Evolutionary conservation across 768 basidiomycete species (phyloP).

Genomic region (Boletus rubescentipes): DNA sequence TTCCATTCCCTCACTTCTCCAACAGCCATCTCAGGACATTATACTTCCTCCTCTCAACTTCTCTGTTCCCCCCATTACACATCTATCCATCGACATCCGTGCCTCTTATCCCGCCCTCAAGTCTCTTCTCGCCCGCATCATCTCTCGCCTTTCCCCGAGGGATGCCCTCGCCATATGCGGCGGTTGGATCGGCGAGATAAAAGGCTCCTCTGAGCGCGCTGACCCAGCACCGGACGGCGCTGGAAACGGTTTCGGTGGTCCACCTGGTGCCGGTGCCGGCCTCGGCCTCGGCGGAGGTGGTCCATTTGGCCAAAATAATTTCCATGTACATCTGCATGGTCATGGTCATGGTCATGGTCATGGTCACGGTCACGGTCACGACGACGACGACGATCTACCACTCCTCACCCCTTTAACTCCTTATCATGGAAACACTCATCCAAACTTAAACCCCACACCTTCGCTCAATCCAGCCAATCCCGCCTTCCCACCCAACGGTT

Average conservation of each 20-base stretch:
- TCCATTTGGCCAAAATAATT: slow-evolving; percentile 7
- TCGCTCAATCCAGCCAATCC: slow-evolving; percentile 6
- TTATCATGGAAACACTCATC: slow-evolving; percentile 2
- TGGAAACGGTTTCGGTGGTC: background rate
- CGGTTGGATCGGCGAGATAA: slow-evolving; percentile 37
- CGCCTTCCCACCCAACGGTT: background rate
- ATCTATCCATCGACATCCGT: slow-evolving; percentile 55
- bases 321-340: slow-evolving; percentile 4
- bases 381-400: slow-evolving; percentile 11
- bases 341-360: background rate
- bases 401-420: slow-evolving; percentile 12
- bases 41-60: slow-evolving; percentile 7
- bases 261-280: background rate
- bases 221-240: background rate
- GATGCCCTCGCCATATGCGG: slow-evolving; percentile 31
- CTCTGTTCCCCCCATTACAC: slow-evolving; percentile 41
- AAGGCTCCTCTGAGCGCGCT: slow-evolving; percentile 16
- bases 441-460: background rate
- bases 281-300: background rate
- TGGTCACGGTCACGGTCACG: background rate
- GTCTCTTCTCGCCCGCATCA: slow-evolving; percentile 17
- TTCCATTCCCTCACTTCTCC: background rate
- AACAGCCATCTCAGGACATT: slow-evolving; percentile 15
- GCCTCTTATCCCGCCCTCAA: slow-evolving; percentile 23
- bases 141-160: slow-evolving; percentile 29